phyloP scores from a whole-genome alignment of 2,329 filamentous ascomycete genomes.

The Botrytis fabae region DNA sequence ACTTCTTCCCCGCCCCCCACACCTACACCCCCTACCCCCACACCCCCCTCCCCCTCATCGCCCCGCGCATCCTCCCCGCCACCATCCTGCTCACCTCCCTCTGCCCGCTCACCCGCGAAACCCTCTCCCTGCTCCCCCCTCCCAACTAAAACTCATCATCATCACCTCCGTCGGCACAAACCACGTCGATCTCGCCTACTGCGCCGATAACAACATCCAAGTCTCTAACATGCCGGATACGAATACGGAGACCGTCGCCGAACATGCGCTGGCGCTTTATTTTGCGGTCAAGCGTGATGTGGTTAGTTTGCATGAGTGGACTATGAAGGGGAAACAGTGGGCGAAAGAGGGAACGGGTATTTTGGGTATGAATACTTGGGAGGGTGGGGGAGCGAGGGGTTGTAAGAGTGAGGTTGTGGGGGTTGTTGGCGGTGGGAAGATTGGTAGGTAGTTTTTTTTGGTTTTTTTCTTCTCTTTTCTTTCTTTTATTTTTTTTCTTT shows the following conservation, averaged over 20 bases:
- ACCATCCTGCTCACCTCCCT: constrained; percentile 12
- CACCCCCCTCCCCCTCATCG: neutral
- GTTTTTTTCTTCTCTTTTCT: neutral
- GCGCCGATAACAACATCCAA: neutral
- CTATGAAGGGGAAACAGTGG: neutral
- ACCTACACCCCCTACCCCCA: neutral
- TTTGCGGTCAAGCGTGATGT: constrained; percentile 12
- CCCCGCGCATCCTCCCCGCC: neutral
- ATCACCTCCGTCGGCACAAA: constrained; percentile 12
- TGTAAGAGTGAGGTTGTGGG: neutral
- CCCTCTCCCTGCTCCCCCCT: neutral
- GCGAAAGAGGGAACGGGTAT: neutral
- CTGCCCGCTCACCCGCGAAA: neutral
- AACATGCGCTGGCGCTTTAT: constrained; percentile 3
- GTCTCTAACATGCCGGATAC: constrained; percentile 5
- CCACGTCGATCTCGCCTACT: constrained; percentile 7
- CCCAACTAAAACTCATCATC: constrained; percentile 15
- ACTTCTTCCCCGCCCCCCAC: neutral
- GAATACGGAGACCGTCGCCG: neutral
- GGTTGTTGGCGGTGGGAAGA: constrained; percentile 4
- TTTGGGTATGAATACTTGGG: neutral
- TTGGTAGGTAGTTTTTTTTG: neutral
- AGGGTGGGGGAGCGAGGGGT: neutral
- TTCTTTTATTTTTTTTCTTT: no score
- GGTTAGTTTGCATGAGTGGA: constrained; percentile 13